Conservation (phyloP, 2,329 filamentous ascomycete genomes). For the Phialophora verrucosa region DNA sequence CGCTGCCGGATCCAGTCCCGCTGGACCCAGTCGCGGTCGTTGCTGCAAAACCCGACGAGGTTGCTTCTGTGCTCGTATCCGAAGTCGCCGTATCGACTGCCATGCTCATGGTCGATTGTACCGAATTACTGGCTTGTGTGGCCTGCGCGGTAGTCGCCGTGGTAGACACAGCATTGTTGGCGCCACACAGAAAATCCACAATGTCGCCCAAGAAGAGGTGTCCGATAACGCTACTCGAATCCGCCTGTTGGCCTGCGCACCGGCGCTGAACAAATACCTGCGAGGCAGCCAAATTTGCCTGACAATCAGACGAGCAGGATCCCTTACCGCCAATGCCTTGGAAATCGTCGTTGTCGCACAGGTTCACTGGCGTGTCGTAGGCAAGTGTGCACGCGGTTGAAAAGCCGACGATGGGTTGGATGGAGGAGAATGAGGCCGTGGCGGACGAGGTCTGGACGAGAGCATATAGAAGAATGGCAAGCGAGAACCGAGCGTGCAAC, state of each 20-base stretch:
- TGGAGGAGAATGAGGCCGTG: slow-evolving; percentile 27
- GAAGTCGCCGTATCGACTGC: slow-evolving; percentile 47
- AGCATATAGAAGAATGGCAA: slow-evolving; percentile 27
- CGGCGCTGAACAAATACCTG: slow-evolving; percentile 28
- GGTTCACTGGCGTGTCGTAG: slow-evolving; percentile 30
- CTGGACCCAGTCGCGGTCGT: slow-evolving; percentile 16
- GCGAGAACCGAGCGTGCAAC: background rate
- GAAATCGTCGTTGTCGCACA: slow-evolving; percentile 34
- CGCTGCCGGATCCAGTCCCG: slow-evolving; percentile 14
- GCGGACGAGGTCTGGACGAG: slow-evolving; percentile 28
- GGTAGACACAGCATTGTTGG: slow-evolving; percentile 45
- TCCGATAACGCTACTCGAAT: slow-evolving; percentile 42
- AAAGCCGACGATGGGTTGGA: slow-evolving; percentile 38
- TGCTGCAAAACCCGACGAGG: slow-evolving; percentile 44
- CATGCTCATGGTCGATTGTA: slow-evolving; percentile 48
- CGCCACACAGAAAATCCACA: slow-evolving; percentile 50
- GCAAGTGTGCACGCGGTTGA: slow-evolving; percentile 29
- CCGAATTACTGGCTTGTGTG: slow-evolving; percentile 49
- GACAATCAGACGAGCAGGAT: slow-evolving; percentile 28
- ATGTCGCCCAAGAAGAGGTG: slow-evolving; percentile 38
- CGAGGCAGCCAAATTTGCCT: slow-evolving; percentile 16
- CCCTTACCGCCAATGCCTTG: slow-evolving; percentile 28
- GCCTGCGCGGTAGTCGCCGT: slow-evolving; percentile 43
- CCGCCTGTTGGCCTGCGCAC: slow-evolving; percentile 28
- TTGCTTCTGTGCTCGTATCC: slow-evolving; percentile 58